These are phyloP conservation scores for Agaricus bisporus DNA, from an alignment of 768 basidiomycete genomes.

Conservation along the genomic window DNA sequence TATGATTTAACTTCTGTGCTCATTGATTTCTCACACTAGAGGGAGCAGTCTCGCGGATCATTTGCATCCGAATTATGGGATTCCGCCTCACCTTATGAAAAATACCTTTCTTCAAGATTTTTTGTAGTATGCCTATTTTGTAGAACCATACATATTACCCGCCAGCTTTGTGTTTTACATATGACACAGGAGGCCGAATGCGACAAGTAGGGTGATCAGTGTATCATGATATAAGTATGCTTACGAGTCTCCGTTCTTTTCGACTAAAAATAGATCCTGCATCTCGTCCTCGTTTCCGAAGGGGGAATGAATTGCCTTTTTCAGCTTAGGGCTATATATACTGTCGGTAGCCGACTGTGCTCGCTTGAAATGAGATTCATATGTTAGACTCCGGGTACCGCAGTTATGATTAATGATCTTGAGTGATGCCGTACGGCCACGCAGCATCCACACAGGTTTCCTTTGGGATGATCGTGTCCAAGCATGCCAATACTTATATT, in stretches of 20 bases:
- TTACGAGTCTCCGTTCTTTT: neutral
- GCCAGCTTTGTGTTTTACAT: too few relatives aligned
- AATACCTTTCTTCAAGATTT: too few relatives aligned
- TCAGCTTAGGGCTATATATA: neutral
- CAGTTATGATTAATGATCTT: neutral
- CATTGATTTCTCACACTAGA: too few relatives aligned
- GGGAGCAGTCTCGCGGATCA: too few relatives aligned
- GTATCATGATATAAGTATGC: too few relatives aligned
- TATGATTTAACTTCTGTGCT: too few relatives aligned
- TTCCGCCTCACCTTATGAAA: too few relatives aligned
- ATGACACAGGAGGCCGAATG: too few relatives aligned
- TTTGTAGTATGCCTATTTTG: too few relatives aligned
- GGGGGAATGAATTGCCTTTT: neutral
- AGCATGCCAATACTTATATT: neutral
- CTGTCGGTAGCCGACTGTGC: neutral
- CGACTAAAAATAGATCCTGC: neutral
- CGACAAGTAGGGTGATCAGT: too few relatives aligned
- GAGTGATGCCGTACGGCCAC: constrained; percentile 4
- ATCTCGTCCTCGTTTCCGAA: neutral
- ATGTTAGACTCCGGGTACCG: neutral
- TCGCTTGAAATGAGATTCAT: constrained; percentile 1
- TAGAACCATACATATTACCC: too few relatives aligned
- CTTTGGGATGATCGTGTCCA: neutral
- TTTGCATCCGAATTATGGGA: too few relatives aligned
- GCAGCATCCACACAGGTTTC: neutral